Conservation (phyloP, 2,329 filamentous ascomycete genomes). For the Fusarium sp. region DNA sequence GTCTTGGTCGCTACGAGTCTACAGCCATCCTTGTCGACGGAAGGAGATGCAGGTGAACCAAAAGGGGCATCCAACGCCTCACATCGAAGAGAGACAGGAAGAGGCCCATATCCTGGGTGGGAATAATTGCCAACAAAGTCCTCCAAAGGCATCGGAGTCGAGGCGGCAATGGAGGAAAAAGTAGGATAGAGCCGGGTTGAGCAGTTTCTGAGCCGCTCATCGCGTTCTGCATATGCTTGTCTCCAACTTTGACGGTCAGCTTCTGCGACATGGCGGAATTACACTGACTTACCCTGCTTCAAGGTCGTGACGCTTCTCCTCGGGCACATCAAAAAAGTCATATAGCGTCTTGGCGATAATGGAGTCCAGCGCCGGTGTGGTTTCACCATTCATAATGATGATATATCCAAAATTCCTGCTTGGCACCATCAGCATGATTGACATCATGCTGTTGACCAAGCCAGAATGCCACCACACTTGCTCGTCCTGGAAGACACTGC, state of each 20-base stretch:
- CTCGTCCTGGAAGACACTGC: conserved; percentile 39
- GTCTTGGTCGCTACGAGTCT: conserved; percentile 36
- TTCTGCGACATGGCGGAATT: background rate
- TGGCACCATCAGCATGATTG: conserved; percentile 51
- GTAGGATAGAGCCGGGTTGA: conserved; percentile 35
- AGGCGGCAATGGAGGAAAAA: conserved; percentile 44
- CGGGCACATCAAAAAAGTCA: conserved; percentile 40
- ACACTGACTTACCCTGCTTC: conserved; percentile 21
- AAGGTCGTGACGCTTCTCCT: conserved; percentile 29
- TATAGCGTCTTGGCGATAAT: conserved; percentile 46
- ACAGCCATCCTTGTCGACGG: conserved; percentile 23
- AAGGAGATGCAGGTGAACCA: conserved; percentile 30
- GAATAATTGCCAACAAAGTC: conserved; percentile 60
- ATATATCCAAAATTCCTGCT: conserved; percentile 46
- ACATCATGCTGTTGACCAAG: conserved; percentile 43
- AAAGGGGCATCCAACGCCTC: conserved; percentile 17
- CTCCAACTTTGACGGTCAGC: conserved; percentile 22
- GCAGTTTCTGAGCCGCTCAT: conserved; percentile 36
- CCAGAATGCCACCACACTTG: conserved; percentile 48
- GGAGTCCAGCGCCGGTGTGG: conserved; percentile 26
- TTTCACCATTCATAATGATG: conserved; percentile 46
- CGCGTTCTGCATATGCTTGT: conserved; percentile 1
- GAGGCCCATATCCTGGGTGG: conserved; percentile 49
- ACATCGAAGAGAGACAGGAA: conserved; percentile 37
- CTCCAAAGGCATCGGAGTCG: conserved; percentile 58